These are phyloP conservation scores for Nemania serpens DNA, from an alignment of 2,329 filamentous ascomycete genomes.

Conservation along the genomic window DNA sequence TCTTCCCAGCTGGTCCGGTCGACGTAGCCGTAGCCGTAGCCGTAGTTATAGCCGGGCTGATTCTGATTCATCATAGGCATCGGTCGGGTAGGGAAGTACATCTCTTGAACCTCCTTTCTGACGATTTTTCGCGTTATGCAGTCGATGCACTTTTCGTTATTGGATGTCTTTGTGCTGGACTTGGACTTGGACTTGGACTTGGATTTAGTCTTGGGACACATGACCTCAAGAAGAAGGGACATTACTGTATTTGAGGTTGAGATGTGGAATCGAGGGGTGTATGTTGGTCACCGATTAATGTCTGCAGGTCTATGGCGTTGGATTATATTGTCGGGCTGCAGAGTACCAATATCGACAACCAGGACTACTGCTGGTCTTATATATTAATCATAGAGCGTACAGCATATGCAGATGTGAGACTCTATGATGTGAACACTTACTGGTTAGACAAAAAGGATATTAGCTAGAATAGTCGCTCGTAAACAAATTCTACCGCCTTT, in stretches of 20 bases:
- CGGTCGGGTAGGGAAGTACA: background rate
- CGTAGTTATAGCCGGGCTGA: slow-evolving; percentile 5
- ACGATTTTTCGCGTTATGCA: slow-evolving; percentile 13
- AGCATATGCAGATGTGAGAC: slow-evolving; percentile 7
- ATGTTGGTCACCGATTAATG: background rate
- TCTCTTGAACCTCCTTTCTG: slow-evolving; percentile 9
- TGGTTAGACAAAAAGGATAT: background rate
- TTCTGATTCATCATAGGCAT: slow-evolving; percentile 3
- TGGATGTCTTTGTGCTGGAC: slow-evolving; percentile 9
- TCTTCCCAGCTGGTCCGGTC: slow-evolving; percentile 24
- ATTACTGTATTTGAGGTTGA: slow-evolving; percentile 1
- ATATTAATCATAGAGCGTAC: background rate
- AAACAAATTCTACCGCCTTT: slow-evolving; percentile 24
- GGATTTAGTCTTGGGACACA: slow-evolving; percentile 21
- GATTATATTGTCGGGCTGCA: slow-evolving; percentile 1
- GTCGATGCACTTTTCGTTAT: slow-evolving; percentile 12
- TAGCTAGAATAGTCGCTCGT: background rate
- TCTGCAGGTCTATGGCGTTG: background rate
- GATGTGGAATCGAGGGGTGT: background rate
- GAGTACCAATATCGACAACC: background rate
- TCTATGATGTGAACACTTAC: background rate
- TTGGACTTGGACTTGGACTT: slow-evolving; percentile 18
- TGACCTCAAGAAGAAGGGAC: slow-evolving; percentile 23
- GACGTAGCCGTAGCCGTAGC: slow-evolving; percentile 8
- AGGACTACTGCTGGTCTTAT: slow-evolving; percentile 18